Conservation (phyloP, 176 grass and related monocot species). For the Chrysopogon serrulatus region DNA sequence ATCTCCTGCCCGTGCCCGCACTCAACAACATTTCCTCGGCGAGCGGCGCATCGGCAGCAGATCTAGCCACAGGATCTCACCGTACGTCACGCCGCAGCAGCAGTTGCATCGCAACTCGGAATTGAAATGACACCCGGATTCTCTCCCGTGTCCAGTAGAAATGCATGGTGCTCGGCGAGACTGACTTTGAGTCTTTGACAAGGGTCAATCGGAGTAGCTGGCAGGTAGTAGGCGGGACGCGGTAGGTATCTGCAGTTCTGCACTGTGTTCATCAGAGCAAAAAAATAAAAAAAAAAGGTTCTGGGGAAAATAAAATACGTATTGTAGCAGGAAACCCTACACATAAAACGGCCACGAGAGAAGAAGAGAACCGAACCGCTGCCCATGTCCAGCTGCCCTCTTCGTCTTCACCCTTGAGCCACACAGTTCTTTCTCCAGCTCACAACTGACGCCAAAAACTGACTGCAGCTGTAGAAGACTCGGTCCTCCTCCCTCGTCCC, state of each 20-base stretch:
- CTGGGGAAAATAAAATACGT: not conserved
- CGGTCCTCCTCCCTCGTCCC: not conserved
- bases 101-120: no score
- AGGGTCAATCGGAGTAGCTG: not conserved
- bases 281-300: not conserved
- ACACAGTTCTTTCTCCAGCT: not conserved
- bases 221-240: no score
- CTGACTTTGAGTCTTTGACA: conserved; percentile 4
- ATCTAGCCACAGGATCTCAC: not conserved
- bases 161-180: not conserved
- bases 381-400: no score
- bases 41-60: not conserved
- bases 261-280: not conserved
- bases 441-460: no score
- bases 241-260: not conserved
- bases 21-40: not conserved
- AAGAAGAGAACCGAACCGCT: no score
- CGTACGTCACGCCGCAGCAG: not conserved
- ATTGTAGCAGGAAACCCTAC: no score
- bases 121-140: not conserved
- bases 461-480: no score
- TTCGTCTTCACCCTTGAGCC: no score
- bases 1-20: no score
- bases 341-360: not conserved
- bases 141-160: no score